These are phyloP conservation scores for Cyberlindnera samutprakarnensis DNA, from an alignment of 805 yeast genomes.

Conservation along the genomic window DNA sequence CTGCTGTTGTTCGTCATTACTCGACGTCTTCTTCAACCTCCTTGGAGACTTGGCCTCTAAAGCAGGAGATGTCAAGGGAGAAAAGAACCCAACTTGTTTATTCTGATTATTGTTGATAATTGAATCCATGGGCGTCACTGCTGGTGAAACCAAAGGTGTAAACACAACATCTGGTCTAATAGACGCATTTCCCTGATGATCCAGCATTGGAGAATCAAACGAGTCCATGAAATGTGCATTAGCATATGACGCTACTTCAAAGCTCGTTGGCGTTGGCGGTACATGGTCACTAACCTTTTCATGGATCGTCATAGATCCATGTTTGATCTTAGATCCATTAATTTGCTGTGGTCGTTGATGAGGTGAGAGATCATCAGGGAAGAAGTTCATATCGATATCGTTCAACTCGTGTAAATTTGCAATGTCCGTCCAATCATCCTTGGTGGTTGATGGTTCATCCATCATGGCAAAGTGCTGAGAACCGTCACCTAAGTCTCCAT, in stretches of 20 bases:
- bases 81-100: constrained; percentile 19
- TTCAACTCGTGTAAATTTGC: too few species aligned
- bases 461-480: too few species aligned
- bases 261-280: constrained; percentile 20
- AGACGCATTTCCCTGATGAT: constrained; percentile 8
- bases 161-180: constrained; percentile 55
- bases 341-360: too few species aligned
- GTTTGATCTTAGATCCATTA: too few species aligned
- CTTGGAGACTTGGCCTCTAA: constrained; percentile 36
- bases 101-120: constrained; percentile 9
- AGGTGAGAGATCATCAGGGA: too few species aligned
- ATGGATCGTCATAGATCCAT: too few species aligned
- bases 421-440: too few species aligned
- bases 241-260: constrained; percentile 10
- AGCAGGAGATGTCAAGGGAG: constrained; percentile 66
- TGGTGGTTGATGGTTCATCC: too few species aligned
- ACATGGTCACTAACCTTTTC: constrained; percentile 1
- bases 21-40: constrained; percentile 15
- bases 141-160: constrained; percentile 74
- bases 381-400: too few species aligned
- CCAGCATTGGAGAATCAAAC: constrained; percentile 15
- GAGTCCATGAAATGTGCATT: constrained; percentile 6
- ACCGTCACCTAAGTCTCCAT: too few species aligned
- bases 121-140: constrained; percentile 54
- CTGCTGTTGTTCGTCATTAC: constrained; percentile 15